Evolutionary conservation across 1,284 basidiomycete genomes (phyloP).

Genomic region (Austroboletus novae-zelandiae): DNA sequence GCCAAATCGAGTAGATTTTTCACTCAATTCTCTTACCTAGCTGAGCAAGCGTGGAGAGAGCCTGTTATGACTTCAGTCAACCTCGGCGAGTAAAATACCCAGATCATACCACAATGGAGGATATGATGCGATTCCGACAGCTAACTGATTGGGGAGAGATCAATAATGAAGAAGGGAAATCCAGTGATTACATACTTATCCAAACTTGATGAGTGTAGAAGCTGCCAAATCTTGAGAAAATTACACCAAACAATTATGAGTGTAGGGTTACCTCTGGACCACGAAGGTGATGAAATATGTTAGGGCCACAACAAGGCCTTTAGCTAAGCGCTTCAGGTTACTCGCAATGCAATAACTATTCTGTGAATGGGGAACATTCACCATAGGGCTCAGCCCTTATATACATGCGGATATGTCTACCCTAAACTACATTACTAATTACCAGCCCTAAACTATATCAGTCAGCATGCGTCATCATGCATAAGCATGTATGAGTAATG

Average conservation of each 20-base stretch:
- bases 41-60: constrained; percentile 10
- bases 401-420: too few species aligned
- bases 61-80: constrained; percentile 6
- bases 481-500: too few species aligned
- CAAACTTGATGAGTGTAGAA: constrained; percentile 28
- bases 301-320: too few species aligned
- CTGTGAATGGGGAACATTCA: too few species aligned
- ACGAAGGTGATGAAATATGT: constrained; percentile 15
- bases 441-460: too few species aligned
- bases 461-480: too few species aligned
- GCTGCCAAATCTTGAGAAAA: constrained; percentile 11
- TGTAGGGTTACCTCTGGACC: constrained; percentile 14
- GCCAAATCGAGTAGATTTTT: neutral
- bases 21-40: constrained; percentile 8
- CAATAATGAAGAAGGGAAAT: neutral
- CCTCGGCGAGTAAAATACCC: too few species aligned
- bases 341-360: too few species aligned
- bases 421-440: too few species aligned
- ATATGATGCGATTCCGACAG: constrained; percentile 14
- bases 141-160: constrained; percentile 17
- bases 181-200: constrained; percentile 20
- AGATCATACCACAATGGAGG: constrained; percentile 16
- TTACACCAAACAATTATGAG: neutral
- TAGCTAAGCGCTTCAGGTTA: too few species aligned
- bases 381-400: too few species aligned